These are phyloP conservation scores for Xanthoconium separans DNA, from an alignment of 1,284 basidiomycete species.

Conservation along the genomic window DNA sequence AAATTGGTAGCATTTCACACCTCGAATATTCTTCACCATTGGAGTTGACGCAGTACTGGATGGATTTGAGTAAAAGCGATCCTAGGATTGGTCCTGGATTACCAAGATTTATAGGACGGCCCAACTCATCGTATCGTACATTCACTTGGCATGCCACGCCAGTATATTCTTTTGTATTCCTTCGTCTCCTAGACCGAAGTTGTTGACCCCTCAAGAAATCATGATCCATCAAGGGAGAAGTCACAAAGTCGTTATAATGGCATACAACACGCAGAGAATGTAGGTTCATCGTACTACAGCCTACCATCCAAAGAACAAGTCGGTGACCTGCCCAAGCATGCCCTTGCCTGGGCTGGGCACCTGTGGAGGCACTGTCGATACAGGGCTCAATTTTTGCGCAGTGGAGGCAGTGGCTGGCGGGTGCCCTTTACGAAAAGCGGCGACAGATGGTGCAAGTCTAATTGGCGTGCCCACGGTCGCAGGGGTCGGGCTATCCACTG, in stretches of 20 bases:
- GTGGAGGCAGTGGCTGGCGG: slow-evolving; percentile 33
- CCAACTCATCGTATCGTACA: too few relatives aligned
- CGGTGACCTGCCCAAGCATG: slow-evolving; percentile 69
- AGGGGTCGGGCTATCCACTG: slow-evolving; percentile 41
- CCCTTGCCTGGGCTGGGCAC: slow-evolving; percentile 49
- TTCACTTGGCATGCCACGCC: too few relatives aligned
- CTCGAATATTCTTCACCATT: too few relatives aligned
- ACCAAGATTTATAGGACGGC: too few relatives aligned
- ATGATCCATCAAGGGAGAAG: too few relatives aligned
- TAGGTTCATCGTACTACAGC: slow-evolving; percentile 40
- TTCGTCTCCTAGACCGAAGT: too few relatives aligned
- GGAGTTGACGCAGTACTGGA: too few relatives aligned
- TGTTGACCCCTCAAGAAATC: too few relatives aligned
- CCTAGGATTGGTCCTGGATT: too few relatives aligned
- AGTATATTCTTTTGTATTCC: too few relatives aligned
- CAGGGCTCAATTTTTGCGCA: slow-evolving; percentile 29
- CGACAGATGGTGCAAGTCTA: slow-evolving; percentile 63
- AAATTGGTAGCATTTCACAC: slow-evolving; percentile 49
- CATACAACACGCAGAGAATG: neutral
- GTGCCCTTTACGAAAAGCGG: slow-evolving; percentile 59
- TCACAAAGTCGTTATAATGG: neutral
- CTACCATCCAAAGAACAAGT: slow-evolving; percentile 78
- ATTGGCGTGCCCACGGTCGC: slow-evolving; percentile 60
- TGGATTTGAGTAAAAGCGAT: too few relatives aligned
- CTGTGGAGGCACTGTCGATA: slow-evolving; percentile 15